phyloP scores from a whole-genome alignment of 306 rosid genomes.

The Castanea sativa region DNA sequence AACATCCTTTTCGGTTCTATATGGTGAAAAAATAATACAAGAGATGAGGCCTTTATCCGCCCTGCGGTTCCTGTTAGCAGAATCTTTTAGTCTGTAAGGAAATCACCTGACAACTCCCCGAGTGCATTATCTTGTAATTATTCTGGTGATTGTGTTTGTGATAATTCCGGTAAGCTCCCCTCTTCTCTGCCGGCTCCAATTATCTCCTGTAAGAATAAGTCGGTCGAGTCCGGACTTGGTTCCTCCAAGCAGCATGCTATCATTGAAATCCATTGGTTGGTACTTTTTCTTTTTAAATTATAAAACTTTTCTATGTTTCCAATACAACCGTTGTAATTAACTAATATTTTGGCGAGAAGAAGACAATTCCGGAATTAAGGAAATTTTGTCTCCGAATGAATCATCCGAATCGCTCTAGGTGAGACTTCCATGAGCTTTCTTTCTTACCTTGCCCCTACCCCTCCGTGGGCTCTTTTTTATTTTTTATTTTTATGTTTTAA shows the following conservation, averaged over 20 bases:
- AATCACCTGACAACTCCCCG: constrained; percentile 27
- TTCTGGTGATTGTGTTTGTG: constrained; percentile 22
- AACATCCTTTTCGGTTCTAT: constrained; percentile 11
- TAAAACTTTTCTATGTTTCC: constrained; percentile 11
- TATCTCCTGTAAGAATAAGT: constrained; percentile 26
- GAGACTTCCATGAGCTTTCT: constrained; percentile 16
- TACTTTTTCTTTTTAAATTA: constrained; percentile 20
- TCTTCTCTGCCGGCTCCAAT: constrained; percentile 23
- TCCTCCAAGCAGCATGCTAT: constrained; percentile 29
- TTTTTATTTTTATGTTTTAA: neutral
- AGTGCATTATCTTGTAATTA: constrained; percentile 26
- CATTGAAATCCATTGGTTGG: constrained; percentile 51
- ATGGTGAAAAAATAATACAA: constrained; percentile 22
- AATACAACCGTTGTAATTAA: constrained; percentile 3
- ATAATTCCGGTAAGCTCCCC: constrained; percentile 8
- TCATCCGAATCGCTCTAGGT: constrained; percentile 24
- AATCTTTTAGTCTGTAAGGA: constrained; percentile 27
- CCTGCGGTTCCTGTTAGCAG: constrained; percentile 12
- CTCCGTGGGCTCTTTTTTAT: neutral
- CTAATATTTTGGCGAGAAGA: constrained; percentile 24
- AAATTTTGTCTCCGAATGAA: constrained; percentile 21
- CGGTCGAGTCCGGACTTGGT: constrained; percentile 22
- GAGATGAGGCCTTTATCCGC: constrained; percentile 20
- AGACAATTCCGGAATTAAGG: constrained; percentile 23
- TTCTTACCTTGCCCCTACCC: neutral